Conservation (phyloP, 2,329 filamentous ascomycete species). For the Trichoderma sp. region DNA sequence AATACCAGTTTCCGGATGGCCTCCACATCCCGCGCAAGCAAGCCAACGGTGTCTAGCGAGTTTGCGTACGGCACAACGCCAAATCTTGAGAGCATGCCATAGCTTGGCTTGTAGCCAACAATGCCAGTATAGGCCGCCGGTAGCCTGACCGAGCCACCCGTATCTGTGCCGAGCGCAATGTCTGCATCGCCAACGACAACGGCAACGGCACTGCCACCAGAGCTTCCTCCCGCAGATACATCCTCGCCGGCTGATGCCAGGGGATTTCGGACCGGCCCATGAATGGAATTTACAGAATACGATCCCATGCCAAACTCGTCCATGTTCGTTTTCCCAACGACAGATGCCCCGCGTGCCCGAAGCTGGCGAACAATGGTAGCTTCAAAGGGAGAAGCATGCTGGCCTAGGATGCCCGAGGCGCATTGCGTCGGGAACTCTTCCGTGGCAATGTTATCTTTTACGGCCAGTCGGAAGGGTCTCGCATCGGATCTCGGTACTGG, state of each 20-base stretch:
- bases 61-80: constrained; percentile 91
- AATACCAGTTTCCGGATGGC: constrained; percentile 51
- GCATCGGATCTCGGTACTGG: constrained; percentile 24
- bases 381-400: constrained; percentile 72
- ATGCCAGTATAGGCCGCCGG: constrained; percentile 83
- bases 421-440: constrained; percentile 71
- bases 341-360: constrained; percentile 55
- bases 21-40: constrained; percentile 59
- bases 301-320: constrained; percentile 97
- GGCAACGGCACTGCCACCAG: constrained; percentile 86
- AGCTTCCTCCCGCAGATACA: constrained; percentile 80
- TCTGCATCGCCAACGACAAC: constrained; percentile 60
- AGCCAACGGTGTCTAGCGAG: constrained; percentile 84
- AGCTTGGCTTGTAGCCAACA: constrained; percentile 87
- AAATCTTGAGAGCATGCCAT: constrained; percentile 79
- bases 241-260: constrained; percentile 34
- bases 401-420: constrained; percentile 69
- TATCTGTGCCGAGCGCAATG: constrained; percentile 84
- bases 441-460: constrained; percentile 78
- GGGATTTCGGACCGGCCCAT: constrained; percentile 60
- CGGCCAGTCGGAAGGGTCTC: constrained; percentile 48
- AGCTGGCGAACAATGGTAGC: constrained; percentile 75
- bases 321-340: constrained; percentile 83
- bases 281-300: constrained; percentile 68
- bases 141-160: constrained; percentile 81